These are phyloP conservation scores for Boletus vinaceobasis DNA, from an alignment of 768 basidiomycete species.

Conservation along the genomic window DNA sequence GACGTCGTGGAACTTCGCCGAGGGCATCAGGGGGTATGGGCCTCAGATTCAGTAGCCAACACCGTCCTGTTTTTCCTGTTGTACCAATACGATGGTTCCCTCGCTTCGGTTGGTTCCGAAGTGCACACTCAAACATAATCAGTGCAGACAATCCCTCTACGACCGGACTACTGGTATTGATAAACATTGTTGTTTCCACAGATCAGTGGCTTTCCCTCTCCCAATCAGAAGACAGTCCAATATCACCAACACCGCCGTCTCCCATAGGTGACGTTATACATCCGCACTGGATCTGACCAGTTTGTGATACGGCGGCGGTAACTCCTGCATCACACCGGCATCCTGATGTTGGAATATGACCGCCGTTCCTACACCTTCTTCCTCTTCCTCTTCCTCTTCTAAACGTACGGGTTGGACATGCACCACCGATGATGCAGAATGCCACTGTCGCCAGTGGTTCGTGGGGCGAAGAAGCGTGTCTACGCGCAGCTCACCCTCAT, in stretches of 20 bases:
- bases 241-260: not conserved
- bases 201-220: not conserved
- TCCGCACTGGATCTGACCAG: not conserved
- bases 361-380: not conserved
- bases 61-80: not conserved
- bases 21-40: constrained; percentile 88
- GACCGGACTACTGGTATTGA: not conserved
- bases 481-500: not conserved
- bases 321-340: constrained; percentile 16
- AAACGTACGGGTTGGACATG: not conserved
- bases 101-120: not conserved
- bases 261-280: not conserved
- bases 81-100: constrained; percentile 6
- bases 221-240: not conserved
- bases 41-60: constrained; percentile 73
- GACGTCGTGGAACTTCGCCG: constrained; percentile 91
- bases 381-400: not conserved
- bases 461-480: constrained; percentile 1
- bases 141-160: not conserved
- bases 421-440: constrained; percentile 17
- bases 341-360: constrained; percentile 18
- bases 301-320: constrained; percentile 28
- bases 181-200: not conserved
- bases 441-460: constrained; percentile 19
- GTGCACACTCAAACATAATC: not conserved